phyloP scores from a whole-genome alignment of 2,329 filamentous ascomycete species.

The Nakataea oryzae region DNA sequence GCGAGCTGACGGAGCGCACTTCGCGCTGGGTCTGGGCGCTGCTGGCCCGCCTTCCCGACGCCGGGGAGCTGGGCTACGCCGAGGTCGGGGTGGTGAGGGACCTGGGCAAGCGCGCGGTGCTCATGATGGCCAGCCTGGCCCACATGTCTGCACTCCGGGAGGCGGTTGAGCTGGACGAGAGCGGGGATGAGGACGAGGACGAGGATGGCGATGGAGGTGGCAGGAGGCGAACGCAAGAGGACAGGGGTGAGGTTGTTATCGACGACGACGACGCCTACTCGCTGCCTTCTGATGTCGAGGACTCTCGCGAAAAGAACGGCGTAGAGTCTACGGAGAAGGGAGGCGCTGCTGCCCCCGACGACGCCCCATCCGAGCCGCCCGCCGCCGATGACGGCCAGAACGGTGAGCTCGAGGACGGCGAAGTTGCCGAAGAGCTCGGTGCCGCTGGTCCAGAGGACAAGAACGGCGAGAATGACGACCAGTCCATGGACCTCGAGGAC shows the following conservation, averaged over 20 bases:
- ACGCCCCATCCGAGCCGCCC: neutral
- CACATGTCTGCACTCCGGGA: conserved; percentile 40
- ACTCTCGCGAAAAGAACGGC: conserved; percentile 12
- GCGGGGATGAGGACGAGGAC: conserved; percentile 30
- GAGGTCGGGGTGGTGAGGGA: conserved; percentile 71
- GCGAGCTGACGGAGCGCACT: conserved; percentile 51
- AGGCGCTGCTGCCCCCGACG: neutral
- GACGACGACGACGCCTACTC: conserved; percentile 10
- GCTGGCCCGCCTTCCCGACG: conserved; percentile 62
- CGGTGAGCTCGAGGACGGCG: conserved; percentile 10
- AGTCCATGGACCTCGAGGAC: conserved; percentile 11
- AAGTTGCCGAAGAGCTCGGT: neutral
- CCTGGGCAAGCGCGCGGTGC: conserved; percentile 64
- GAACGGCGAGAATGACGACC: conserved; percentile 5
- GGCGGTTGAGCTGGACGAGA: conserved; percentile 27
- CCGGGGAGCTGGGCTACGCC: conserved; percentile 63
- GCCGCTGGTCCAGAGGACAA: no score
- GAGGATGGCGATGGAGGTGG: no score
- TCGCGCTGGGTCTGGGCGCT: conserved; percentile 82
- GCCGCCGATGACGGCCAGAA: neutral
- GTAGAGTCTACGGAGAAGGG: neutral
- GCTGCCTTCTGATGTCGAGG: conserved; percentile 4
- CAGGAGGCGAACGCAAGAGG: conserved; percentile 24
- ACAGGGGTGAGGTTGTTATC: conserved; percentile 15
- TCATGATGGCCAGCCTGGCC: conserved; percentile 43